phyloP scores from a whole-genome alignment of 169 alveolate genomes.

The Eimeria sp. region DNA sequence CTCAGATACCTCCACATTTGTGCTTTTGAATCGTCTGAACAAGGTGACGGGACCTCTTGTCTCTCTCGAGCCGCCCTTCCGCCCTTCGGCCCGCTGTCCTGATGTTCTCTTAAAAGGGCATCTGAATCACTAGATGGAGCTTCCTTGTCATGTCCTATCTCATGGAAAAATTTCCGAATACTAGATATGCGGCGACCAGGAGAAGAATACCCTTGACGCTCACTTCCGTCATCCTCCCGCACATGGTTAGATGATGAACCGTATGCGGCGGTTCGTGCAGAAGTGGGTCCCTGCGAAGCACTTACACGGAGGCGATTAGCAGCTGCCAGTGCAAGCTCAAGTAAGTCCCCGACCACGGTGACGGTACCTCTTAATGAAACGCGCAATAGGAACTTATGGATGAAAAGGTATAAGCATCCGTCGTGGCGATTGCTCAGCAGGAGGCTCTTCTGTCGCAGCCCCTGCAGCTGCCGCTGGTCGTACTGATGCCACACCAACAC shows the following conservation, averaged over 20 bases:
- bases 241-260: background rate
- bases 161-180: background rate
- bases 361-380: constrained; percentile 40
- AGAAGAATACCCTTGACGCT: background rate
- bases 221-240: background rate
- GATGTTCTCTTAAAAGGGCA: background rate
- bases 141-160: constrained; percentile 31
- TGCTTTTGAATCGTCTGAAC: background rate
- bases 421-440: constrained; percentile 69
- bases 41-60: background rate
- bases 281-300: background rate
- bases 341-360: constrained; percentile 64
- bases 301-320: constrained; percentile 36
- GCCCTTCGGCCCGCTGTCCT: background rate
- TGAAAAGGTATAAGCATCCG: constrained; percentile 46
- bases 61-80: background rate
- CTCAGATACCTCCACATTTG: constrained; percentile 5
- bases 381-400: constrained; percentile 51
- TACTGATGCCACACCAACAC: constrained; percentile 46
- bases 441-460: constrained; percentile 64
- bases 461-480: constrained; percentile 75
- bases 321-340: constrained; percentile 64
- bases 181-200: background rate
- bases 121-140: background rate
- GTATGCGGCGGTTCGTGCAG: background rate